Evolutionary conservation across 1,139 yeast species (phyloP).

Genomic region (Zygosaccharomyces pseudobailii): DNA sequence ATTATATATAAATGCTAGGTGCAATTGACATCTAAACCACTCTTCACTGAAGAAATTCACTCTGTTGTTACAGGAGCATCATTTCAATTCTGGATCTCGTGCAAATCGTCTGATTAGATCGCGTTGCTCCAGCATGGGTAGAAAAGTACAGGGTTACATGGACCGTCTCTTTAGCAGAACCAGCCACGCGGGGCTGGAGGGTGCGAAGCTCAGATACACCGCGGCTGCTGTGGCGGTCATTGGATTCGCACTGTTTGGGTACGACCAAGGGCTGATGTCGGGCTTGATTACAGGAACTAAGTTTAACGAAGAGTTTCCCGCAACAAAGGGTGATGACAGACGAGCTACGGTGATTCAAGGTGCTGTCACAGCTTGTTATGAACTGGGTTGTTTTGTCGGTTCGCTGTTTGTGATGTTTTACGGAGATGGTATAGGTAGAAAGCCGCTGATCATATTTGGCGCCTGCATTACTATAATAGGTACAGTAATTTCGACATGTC

Average conservation of each 20-base stretch:
- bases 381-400: constrained; percentile 73
- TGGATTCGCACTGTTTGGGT: constrained; percentile 71
- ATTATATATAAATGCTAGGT: not conserved
- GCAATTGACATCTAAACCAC: not conserved
- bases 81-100: not conserved
- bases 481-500: constrained; percentile 55
- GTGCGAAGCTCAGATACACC: constrained; percentile 40
- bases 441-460: constrained; percentile 57
- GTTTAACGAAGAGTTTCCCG: constrained; percentile 56
- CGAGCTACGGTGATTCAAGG: constrained; percentile 53
- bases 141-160: not conserved
- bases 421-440: constrained; percentile 66
- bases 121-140: not conserved
- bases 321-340: constrained; percentile 38
- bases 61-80: too few relatives aligned
- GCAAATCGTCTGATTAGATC: not conserved
- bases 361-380: constrained; percentile 67
- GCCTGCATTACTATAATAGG: constrained; percentile 58
- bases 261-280: constrained; percentile 78
- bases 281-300: constrained; percentile 61
- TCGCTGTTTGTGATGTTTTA: constrained; percentile 57
- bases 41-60: not conserved
- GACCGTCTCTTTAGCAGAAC: constrained; percentile 10
- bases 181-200: constrained; percentile 29
- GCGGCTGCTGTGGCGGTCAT: constrained; percentile 56